phyloP scores from a whole-genome alignment of 192 early-diverging fungal genomes.

The Glomus cerebriforme region DNA sequence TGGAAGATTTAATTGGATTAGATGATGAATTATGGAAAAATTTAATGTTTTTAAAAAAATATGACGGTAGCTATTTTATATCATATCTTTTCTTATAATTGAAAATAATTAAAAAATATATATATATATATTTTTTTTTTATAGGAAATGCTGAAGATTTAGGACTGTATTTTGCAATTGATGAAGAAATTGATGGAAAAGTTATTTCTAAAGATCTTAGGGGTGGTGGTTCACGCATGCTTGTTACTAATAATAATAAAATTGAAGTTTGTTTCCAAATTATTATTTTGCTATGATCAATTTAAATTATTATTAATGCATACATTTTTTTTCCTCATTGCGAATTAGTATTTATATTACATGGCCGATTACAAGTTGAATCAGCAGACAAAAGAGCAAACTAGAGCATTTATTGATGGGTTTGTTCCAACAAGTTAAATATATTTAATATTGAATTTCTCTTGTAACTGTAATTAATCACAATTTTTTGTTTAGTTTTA shows the following conservation, averaged over 20 bases:
- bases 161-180: constrained; percentile 59
- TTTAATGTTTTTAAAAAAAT: constrained; percentile 61
- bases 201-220: constrained; percentile 43
- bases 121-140: background rate
- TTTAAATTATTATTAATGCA: constrained; percentile 31
- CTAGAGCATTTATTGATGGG: constrained; percentile 73
- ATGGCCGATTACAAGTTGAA: constrained; percentile 81
- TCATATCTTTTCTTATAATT: background rate
- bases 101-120: background rate
- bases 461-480: constrained; percentile 28
- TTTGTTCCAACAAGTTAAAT: constrained; percentile 45
- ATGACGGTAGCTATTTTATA: constrained; percentile 46
- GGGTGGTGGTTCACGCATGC: constrained; percentile 44
- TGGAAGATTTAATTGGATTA: constrained; percentile 57
- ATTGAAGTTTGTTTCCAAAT: constrained; percentile 30
- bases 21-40: constrained; percentile 57
- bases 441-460: constrained; percentile 50
- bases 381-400: constrained; percentile 63
- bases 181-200: constrained; percentile 59
- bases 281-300: background rate
- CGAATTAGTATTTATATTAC: constrained; percentile 71
- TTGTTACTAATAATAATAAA: constrained; percentile 50
- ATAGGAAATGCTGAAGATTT: constrained; percentile 65
- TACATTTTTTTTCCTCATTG: constrained; percentile 37
- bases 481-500: constrained; percentile 36